A percentile compares a stretch with the other conserved stretches of the same genome.
phyloP scores from a whole-genome alignment of 768 basidiomycete genomes.

The Leccinum barrowsii region DNA sequence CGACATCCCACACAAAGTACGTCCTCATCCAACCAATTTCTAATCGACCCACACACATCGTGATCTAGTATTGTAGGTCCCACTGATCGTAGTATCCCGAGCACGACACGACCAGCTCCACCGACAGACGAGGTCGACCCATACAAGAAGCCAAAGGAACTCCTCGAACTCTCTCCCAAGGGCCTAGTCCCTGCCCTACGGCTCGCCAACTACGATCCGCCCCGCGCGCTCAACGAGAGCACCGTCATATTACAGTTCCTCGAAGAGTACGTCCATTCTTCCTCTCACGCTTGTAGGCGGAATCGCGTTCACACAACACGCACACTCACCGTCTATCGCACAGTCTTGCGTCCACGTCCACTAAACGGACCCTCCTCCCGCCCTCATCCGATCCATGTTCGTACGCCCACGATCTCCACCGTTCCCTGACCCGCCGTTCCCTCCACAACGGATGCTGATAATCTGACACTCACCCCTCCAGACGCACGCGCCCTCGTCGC shows the following conservation, averaged over 20 bases:
- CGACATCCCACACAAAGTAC: constrained; percentile 66
- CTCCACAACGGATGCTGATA: background rate
- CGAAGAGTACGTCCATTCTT: constrained; percentile 53
- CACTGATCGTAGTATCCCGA: background rate
- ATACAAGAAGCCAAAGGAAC: constrained; percentile 75
- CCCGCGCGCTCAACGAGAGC: constrained; percentile 71
- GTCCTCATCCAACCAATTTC: background rate
- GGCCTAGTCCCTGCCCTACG: constrained; percentile 74
- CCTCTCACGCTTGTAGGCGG: background rate
- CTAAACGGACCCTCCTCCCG: constrained; percentile 54
- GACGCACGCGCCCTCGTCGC: constrained; percentile 67
- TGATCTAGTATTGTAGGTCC: constrained; percentile 38
- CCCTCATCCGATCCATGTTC: constrained; percentile 56
- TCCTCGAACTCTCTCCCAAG: constrained; percentile 79
- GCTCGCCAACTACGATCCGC: constrained; percentile 50
- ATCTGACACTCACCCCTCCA: constrained; percentile 19
- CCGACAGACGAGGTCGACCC: constrained; percentile 72
- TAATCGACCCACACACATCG: background rate
- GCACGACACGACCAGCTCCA: background rate
- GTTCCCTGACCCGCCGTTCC: background rate
- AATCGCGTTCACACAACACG: background rate
- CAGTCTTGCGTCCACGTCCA: constrained; percentile 50
- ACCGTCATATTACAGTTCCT: constrained; percentile 76
- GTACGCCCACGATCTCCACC: constrained; percentile 11
- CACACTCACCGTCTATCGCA: background rate